A percentile compares a stretch with the other conserved stretches of the same genome.
Evolutionary conservation across 2,329 filamentous ascomycete genomes (phyloP).

Genomic region (Neofusicoccum parvum): DNA sequence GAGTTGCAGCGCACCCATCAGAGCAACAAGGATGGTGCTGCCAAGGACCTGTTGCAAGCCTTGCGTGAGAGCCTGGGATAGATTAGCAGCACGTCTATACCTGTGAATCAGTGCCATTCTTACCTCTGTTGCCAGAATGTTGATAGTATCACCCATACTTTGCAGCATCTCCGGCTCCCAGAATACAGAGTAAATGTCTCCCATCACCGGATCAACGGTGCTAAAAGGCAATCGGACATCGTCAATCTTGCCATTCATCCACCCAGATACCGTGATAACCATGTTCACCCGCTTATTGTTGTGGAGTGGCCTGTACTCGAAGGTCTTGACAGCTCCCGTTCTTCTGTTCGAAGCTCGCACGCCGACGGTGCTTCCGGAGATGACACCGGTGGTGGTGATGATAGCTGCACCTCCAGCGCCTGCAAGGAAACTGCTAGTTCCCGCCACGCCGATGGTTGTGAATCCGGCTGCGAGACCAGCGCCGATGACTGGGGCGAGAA

Average conservation of each 20-base stretch:
- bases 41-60: constrained; percentile 93
- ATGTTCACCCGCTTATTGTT: constrained; percentile 98
- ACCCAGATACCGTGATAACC: constrained; percentile 91
- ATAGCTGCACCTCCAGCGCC: constrained; percentile 91
- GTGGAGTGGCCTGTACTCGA: constrained; percentile 93
- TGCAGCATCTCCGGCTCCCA: constrained; percentile 99
- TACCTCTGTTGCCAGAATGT: constrained; percentile 95
- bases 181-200: constrained; percentile 92
- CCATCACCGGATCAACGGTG: constrained; percentile 97
- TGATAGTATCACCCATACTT: constrained; percentile 98
- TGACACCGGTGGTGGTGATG: constrained; percentile 85
- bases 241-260: constrained; percentile 98
- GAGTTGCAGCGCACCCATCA: constrained; percentile 93
- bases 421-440: constrained; percentile 85
- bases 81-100: constrained; percentile 18
- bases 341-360: constrained; percentile 81
- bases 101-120: constrained; percentile 38
- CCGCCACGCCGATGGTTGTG: constrained; percentile 89
- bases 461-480: constrained; percentile 92
- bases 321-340: constrained; percentile 90
- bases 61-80: constrained; percentile 79
- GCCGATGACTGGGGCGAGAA: constrained; percentile 91
- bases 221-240: constrained; percentile 94
- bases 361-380: constrained; percentile 85
- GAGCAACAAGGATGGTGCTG: constrained; percentile 79